These are phyloP conservation scores for Phytophthora cryptogea DNA, from an alignment of 352 stramenopile genomes.

Conservation along the genomic window DNA sequence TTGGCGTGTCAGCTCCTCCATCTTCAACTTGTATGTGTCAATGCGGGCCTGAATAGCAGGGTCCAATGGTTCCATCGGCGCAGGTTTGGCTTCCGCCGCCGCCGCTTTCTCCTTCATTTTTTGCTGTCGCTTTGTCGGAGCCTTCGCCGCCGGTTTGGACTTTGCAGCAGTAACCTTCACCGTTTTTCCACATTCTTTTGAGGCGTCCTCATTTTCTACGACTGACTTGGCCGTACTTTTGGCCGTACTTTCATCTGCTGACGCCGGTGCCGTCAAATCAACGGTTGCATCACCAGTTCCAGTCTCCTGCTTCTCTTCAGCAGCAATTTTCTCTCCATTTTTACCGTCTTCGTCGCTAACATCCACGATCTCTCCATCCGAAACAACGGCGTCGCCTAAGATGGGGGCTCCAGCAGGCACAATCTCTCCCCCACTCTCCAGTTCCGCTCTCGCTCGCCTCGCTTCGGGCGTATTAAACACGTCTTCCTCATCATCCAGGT, in stretches of 20 bases:
- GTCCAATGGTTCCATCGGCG: conserved; percentile 44
- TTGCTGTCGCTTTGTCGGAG: conserved; percentile 29
- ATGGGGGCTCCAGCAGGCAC: conserved; percentile 31
- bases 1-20: conserved; percentile 64
- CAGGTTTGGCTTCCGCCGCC: conserved; percentile 17
- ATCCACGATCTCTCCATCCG: conserved; percentile 22
- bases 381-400: conserved; percentile 24
- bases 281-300: conserved; percentile 12
- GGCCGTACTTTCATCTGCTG: neutral
- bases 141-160: conserved; percentile 12
- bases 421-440: conserved; percentile 22
- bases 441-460: conserved; percentile 30
- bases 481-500: conserved; percentile 29
- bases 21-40: conserved; percentile 75
- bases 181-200: conserved; percentile 23
- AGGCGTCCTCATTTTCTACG: conserved; percentile 11
- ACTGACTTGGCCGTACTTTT: neutral
- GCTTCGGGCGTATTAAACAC: conserved; percentile 36
- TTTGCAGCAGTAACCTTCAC: conserved; percentile 7
- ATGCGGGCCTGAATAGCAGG: conserved; percentile 63
- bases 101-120: conserved; percentile 36
- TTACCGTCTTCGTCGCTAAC: conserved; percentile 11
- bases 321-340: neutral
- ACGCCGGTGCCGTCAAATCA: conserved; percentile 23
- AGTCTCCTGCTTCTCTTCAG: conserved; percentile 5